Conservation (phyloP, 495 filamentous ascomycete genomes). For the Hypoxylon lenormandii region DNA sequence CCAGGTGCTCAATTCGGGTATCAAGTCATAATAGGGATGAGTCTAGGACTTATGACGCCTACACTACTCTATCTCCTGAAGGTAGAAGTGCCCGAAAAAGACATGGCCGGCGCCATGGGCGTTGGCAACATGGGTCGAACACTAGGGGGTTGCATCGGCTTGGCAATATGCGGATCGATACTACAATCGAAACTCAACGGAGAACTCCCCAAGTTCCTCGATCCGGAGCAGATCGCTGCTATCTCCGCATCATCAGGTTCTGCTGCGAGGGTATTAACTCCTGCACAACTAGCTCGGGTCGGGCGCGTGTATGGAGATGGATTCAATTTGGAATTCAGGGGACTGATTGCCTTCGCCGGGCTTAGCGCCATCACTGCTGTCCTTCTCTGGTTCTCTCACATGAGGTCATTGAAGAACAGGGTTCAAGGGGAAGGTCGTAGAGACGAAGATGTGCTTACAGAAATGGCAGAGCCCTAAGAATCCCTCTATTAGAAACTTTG, state of each 20-base stretch:
- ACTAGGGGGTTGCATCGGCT: constrained; percentile 25
- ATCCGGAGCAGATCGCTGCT: constrained; percentile 21
- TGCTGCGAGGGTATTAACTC: constrained; percentile 3
- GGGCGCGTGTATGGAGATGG: constrained; percentile 25
- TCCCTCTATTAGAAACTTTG: no score
- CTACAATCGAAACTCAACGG: constrained; percentile 28
- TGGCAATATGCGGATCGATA: constrained; percentile 20
- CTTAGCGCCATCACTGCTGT: constrained; percentile 17
- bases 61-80: constrained; percentile 26
- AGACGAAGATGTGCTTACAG: not conserved
- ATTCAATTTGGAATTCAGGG: constrained; percentile 28
- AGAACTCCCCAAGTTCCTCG: constrained; percentile 24
- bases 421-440: not conserved
- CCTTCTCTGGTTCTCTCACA: constrained; percentile 26
- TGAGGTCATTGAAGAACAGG: constrained; percentile 17
- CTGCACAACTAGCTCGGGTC: constrained; percentile 11
- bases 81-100: constrained; percentile 25
- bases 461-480: constrained; percentile 9
- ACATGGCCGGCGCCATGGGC: constrained; percentile 32
- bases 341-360: constrained; percentile 21
- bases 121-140: constrained; percentile 32
- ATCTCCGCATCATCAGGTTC: constrained; percentile 30
- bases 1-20: constrained; percentile 26
- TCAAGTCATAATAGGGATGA: constrained; percentile 30
- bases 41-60: constrained; percentile 34